A percentile compares a stretch with the other conserved stretches of the same genome.
phyloP scores from a whole-genome alignment of 352 stramenopile genomes.

The Globisporangium cylindrosporum region DNA sequence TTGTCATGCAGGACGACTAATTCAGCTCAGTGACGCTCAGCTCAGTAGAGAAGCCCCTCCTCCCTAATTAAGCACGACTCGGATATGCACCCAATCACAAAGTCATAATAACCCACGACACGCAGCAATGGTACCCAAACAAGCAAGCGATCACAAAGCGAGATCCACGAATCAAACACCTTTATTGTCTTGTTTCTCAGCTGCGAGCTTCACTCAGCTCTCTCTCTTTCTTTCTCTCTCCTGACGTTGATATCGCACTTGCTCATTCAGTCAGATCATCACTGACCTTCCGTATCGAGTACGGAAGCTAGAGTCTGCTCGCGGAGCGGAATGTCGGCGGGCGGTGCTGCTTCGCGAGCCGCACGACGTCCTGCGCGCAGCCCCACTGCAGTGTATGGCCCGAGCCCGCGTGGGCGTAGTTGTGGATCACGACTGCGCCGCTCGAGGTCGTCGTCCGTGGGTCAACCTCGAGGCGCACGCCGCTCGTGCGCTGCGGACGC shows the following conservation, averaged over 20 bases:
- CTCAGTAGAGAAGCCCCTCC: background rate
- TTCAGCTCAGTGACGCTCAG: background rate
- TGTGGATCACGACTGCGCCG: conserved; percentile 61
- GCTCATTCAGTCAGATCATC: background rate
- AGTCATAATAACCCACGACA: background rate
- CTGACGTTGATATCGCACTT: background rate
- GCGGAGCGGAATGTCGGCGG: background rate
- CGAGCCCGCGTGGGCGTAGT: conserved; percentile 65
- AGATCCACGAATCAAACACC: background rate
- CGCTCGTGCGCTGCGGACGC: conserved; percentile 34
- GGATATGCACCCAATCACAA: background rate
- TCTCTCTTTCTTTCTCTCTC: no score
- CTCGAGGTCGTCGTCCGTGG: conserved; percentile 19
- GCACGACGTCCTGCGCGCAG: conserved; percentile 52
- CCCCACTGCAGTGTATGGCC: conserved; percentile 73
- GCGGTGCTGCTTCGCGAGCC: conserved; percentile 24
- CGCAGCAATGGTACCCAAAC: background rate
- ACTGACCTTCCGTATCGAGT: background rate
- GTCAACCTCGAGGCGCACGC: conserved; percentile 51
- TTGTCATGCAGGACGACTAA: conserved; percentile 49
- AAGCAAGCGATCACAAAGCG: background rate
- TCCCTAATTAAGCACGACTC: background rate
- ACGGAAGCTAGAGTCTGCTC: conserved; percentile 10
- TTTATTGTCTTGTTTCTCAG: background rate
- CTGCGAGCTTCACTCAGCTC: background rate